Evolutionary conservation across 345 rosid species (phyloP).

Genomic region (Odontarrhena argentea): DNA sequence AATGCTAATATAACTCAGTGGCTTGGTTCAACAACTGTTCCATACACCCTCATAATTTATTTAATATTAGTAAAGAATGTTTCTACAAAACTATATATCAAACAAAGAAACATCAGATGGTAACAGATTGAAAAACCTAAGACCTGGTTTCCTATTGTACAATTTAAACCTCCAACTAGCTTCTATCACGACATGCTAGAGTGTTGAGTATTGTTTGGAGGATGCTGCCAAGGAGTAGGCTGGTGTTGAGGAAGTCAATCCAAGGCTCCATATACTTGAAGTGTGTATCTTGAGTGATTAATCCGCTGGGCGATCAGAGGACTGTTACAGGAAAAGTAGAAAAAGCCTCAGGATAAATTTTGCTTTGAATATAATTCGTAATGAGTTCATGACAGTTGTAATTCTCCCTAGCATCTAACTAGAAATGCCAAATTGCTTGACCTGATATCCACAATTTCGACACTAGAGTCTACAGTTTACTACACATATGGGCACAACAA

Average conservation of each 20-base stretch:
- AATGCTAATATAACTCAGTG: background rate
- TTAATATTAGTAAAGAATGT: conserved; percentile 1
- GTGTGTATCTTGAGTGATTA: conserved; percentile 7
- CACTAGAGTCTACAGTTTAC: background rate
- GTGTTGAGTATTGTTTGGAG: conserved; percentile 15
- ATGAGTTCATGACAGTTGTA: no score
- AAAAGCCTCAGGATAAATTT: background rate
- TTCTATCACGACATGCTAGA: conserved; percentile 29
- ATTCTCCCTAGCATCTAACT: background rate
- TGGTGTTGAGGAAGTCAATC: conserved; percentile 16
- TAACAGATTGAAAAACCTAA: conserved; percentile 16
- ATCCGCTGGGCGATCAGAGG: background rate
- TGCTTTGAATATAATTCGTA: background rate
- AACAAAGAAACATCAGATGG: conserved; percentile 15
- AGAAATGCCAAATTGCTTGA: background rate
- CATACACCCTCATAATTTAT: background rate
- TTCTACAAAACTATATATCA: conserved; percentile 6
- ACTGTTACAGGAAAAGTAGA: background rate
- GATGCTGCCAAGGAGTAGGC: conserved; percentile 11
- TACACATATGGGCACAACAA: conserved; percentile 17
- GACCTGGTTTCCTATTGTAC: conserved; percentile 27
- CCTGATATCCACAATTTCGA: background rate
- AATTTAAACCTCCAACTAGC: conserved; percentile 15
- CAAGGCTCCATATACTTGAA: conserved; percentile 30
- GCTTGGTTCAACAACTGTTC: background rate